Percentiles rank a stretch among this genome's conserved stretches.
Evolutionary conservation across 1,139 yeast species (phyloP).

Genomic region (Nakaseomyces sp.): DNA sequence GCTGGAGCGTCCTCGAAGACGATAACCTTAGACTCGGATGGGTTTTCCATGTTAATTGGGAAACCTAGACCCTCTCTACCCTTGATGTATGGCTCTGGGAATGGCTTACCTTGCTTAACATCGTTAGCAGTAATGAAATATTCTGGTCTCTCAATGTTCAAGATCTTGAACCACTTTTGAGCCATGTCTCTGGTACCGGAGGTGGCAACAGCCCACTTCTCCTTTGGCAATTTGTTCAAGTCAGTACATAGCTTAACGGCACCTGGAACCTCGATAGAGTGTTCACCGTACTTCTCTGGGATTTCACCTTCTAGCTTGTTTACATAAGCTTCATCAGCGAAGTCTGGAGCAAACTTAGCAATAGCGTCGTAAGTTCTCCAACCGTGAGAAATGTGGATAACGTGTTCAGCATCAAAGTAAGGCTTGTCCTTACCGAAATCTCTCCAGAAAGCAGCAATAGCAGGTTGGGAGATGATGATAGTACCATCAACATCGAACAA

Average conservation of each 20-base stretch:
- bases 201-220: constrained; percentile 78
- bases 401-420: constrained; percentile 59
- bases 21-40: constrained; percentile 39
- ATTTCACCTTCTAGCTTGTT: constrained; percentile 62
- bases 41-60: constrained; percentile 35
- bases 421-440: constrained; percentile 62
- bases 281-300: constrained; percentile 62
- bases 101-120: constrained; percentile 71
- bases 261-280: constrained; percentile 68
- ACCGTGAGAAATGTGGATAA: constrained; percentile 71
- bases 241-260: constrained; percentile 49
- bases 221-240: constrained; percentile 32
- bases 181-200: constrained; percentile 75
- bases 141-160: constrained; percentile 55
- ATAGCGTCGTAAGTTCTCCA: constrained; percentile 75
- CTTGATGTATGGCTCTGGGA: constrained; percentile 69
- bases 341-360: constrained; percentile 65
- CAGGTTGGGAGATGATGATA: constrained; percentile 50
- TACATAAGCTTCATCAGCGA: constrained; percentile 58
- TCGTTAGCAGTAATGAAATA: constrained; percentile 73
- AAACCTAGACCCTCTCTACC: constrained; percentile 55
- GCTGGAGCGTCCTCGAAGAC: constrained; percentile 89
- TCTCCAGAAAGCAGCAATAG: constrained; percentile 74
- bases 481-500: constrained; percentile 83
- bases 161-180: constrained; percentile 64